Percentiles rank a stretch among this genome's conserved stretches.
These are phyloP conservation scores for Lyophyllum semitale DNA, from an alignment of 768 basidiomycete genomes.

Conservation along the genomic window DNA sequence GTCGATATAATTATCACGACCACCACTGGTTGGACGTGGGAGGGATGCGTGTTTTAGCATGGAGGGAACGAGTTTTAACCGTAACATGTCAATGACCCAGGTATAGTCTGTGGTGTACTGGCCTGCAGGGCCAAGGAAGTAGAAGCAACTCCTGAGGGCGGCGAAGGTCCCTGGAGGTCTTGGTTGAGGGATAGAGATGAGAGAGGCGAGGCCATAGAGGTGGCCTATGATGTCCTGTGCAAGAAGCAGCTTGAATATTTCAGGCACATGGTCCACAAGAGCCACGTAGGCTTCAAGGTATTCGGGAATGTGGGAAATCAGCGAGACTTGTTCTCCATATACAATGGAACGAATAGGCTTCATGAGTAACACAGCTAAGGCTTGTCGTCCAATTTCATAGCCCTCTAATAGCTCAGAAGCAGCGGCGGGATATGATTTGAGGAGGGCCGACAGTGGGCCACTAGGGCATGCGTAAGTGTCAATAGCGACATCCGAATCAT, in stretches of 20 bases:
- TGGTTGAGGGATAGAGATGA: not conserved
- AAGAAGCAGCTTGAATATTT: not conserved
- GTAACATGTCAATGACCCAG: not conserved
- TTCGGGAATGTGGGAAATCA: not conserved
- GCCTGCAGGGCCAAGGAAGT: not conserved
- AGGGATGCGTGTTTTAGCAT: not conserved
- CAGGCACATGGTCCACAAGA: not conserved
- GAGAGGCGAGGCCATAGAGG: not conserved
- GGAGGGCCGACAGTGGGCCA: too few species aligned
- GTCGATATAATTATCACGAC: not conserved
- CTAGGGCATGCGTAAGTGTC: too few species aligned
- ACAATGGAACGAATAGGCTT: too few species aligned
- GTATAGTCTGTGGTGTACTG: not conserved
- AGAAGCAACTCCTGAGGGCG: not conserved
- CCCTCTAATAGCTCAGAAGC: too few species aligned
- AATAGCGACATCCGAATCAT: too few species aligned
- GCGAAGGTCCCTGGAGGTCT: not conserved
- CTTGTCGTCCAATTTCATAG: not conserved
- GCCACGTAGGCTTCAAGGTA: not conserved
- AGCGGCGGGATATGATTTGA: too few species aligned
- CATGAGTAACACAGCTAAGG: not conserved
- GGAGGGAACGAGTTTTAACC: not conserved
- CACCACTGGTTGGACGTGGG: not conserved
- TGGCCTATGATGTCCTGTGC: not conserved
- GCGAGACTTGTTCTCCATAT: too few species aligned